A percentile compares a stretch with the other conserved stretches of the same genome.
phyloP scores from a whole-genome alignment of 352 stramenopile species.

The Pythium sukuiense region DNA sequence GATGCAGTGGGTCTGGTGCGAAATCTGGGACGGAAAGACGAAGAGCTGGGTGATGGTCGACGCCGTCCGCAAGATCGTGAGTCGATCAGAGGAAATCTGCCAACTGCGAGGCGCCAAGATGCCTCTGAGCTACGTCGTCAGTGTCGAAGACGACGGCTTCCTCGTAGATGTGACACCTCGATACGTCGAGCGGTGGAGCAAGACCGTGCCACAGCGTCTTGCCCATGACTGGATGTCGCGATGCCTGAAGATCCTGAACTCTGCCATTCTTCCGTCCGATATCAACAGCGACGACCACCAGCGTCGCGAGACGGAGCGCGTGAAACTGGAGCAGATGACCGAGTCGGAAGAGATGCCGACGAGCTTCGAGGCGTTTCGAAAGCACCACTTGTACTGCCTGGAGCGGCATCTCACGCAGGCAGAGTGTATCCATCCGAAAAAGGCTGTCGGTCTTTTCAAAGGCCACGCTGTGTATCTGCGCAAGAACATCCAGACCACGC shows the following conservation, averaged over 20 bases:
- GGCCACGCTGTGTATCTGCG: constrained; percentile 71
- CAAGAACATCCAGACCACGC: constrained; percentile 51
- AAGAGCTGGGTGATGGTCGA: constrained; percentile 68
- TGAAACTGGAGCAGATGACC: constrained; percentile 34
- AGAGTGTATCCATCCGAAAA: constrained; percentile 73
- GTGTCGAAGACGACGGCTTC: constrained; percentile 44
- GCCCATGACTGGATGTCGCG: constrained; percentile 53
- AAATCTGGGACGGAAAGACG: constrained; percentile 57
- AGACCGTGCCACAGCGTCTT: constrained; percentile 48
- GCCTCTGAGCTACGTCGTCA: constrained; percentile 66
- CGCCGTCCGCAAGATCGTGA: constrained; percentile 43
- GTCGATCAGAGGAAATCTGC: constrained; percentile 51
- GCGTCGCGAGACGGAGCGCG: constrained; percentile 33
- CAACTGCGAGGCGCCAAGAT: constrained; percentile 41
- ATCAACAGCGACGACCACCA: neutral
- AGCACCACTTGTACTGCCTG: constrained; percentile 79
- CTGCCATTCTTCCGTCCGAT: too few relatives aligned
- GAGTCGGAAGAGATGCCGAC: constrained; percentile 67
- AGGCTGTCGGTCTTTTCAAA: constrained; percentile 75
- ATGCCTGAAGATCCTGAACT: constrained; percentile 47
- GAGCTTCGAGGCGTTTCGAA: constrained; percentile 74
- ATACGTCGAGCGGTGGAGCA: constrained; percentile 69
- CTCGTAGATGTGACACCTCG: constrained; percentile 65
- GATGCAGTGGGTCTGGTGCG: constrained; percentile 60
- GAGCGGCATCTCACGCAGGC: constrained; percentile 66